Conservation (phyloP, 495 filamentous ascomycete species). For the Neurospora tetraspora region DNA sequence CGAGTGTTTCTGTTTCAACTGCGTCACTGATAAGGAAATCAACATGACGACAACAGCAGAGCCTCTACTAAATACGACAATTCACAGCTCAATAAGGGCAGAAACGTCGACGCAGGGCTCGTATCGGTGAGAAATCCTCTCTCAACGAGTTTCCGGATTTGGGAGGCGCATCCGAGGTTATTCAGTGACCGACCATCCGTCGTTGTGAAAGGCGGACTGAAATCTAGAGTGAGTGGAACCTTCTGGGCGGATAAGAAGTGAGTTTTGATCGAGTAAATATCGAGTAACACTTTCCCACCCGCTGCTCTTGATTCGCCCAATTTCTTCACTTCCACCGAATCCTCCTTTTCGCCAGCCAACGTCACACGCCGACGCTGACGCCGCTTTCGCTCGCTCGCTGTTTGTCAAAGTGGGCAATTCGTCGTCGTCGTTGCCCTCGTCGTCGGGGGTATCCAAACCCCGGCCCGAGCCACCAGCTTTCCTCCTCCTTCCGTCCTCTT, state of each 20-base stretch:
- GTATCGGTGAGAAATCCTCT: not conserved
- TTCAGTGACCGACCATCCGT: not conserved
- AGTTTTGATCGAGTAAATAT: conserved; percentile 22
- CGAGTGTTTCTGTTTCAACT: not conserved
- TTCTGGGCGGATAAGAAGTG: not conserved
- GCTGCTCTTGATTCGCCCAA: not conserved
- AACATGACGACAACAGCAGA: not conserved
- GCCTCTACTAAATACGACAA: not conserved
- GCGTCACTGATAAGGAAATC: not conserved
- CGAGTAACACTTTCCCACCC: not conserved
- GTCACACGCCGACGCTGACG: too few relatives aligned
- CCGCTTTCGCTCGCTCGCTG: too few relatives aligned
- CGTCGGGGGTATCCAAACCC: not conserved
- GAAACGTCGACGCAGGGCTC: not conserved
- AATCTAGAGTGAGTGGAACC: not conserved
- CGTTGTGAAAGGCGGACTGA: not conserved
- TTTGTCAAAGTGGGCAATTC: too few relatives aligned
- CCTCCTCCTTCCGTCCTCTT: not conserved
- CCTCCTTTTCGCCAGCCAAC: too few relatives aligned
- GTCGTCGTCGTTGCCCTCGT: not conserved
- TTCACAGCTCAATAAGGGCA: not conserved
- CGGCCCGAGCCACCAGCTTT: not conserved
- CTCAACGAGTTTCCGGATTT: not conserved
- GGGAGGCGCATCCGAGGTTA: not conserved
- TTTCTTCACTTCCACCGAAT: too few relatives aligned